Evolutionary conservation across 192 early-diverging fungal genomes (phyloP).

Genomic region (Irineochytrium annulatum): DNA sequence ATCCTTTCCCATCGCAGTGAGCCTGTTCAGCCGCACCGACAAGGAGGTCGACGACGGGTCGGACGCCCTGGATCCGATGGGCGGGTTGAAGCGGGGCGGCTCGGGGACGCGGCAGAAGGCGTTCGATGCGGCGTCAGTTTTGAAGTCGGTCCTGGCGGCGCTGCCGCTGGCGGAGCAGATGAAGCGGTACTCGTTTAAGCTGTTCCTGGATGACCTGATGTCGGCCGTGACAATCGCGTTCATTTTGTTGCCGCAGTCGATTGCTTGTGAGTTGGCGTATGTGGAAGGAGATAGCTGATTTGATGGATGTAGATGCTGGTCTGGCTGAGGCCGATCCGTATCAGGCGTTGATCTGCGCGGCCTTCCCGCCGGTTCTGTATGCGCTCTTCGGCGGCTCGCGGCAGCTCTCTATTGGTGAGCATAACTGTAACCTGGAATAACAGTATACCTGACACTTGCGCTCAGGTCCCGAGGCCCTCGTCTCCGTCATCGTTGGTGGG

Average conservation of each 20-base stretch:
- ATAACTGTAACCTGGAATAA: not conserved
- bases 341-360: slow-evolving; percentile 27
- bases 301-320: not conserved
- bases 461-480: slow-evolving; percentile 10
- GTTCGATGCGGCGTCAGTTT: no score
- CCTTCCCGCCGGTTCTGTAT: slow-evolving; percentile 36
- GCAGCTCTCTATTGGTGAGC: slow-evolving; percentile 34
- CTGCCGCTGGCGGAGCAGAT: slow-evolving; percentile 7
- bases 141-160: no score
- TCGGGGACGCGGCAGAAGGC: no score
- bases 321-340: slow-evolving; percentile 30
- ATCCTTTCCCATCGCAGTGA: no score
- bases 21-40: no score
- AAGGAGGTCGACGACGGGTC: no score
- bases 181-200: slow-evolving; percentile 1
- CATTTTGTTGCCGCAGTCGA: slow-evolving; percentile 39
- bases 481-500: slow-evolving; percentile 14
- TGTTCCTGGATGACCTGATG: slow-evolving; percentile 22
- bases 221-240: slow-evolving; percentile 39
- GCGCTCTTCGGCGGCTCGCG: slow-evolving; percentile 35
- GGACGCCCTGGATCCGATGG: no score
- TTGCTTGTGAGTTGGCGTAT: slow-evolving; percentile 27
- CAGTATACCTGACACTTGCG: no score
- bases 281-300: not conserved
- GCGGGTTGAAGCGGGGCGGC: no score